Percentiles rank a stretch among this genome's conserved stretches.
Conservation (phyloP, 495 filamentous ascomycete species). For the Cairneyella variabilis region DNA sequence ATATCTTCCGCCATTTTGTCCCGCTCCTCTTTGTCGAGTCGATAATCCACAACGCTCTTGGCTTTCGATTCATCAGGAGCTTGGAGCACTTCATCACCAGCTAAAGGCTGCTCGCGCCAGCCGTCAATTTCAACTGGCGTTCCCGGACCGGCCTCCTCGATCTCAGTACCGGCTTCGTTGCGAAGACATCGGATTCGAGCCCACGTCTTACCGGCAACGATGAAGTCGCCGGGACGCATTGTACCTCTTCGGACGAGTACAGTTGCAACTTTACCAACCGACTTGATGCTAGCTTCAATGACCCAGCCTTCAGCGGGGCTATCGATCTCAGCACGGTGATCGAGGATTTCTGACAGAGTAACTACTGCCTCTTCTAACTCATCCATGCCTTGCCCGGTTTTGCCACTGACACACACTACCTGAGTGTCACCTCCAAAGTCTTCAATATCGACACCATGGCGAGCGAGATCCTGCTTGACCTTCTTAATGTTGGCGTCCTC, state of each 20-base stretch:
- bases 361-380: constrained; percentile 89
- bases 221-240: constrained; percentile 70
- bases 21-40: constrained; percentile 60
- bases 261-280: constrained; percentile 81
- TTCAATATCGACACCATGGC: constrained; percentile 87
- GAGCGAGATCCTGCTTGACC: constrained; percentile 82
- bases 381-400: constrained; percentile 87
- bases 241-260: constrained; percentile 87
- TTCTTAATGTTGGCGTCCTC: constrained; percentile 69
- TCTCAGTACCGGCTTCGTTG: constrained; percentile 75
- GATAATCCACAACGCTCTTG: constrained; percentile 74
- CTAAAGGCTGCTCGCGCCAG: constrained; percentile 87
- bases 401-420: constrained; percentile 84
- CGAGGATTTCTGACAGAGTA: constrained; percentile 80
- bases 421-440: constrained; percentile 95
- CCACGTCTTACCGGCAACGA: constrained; percentile 87
- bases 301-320: constrained; percentile 90
- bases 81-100: constrained; percentile 85
- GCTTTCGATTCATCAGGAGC: constrained; percentile 74
- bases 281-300: constrained; percentile 87
- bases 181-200: constrained; percentile 74
- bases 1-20: constrained; percentile 61
- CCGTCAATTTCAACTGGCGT: constrained; percentile 89
- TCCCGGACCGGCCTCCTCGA: constrained; percentile 77
- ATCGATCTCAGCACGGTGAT: constrained; percentile 74